Evolutionary conservation across 495 filamentous ascomycete genomes (phyloP).

Genomic region (Xylaria palmicola): DNA sequence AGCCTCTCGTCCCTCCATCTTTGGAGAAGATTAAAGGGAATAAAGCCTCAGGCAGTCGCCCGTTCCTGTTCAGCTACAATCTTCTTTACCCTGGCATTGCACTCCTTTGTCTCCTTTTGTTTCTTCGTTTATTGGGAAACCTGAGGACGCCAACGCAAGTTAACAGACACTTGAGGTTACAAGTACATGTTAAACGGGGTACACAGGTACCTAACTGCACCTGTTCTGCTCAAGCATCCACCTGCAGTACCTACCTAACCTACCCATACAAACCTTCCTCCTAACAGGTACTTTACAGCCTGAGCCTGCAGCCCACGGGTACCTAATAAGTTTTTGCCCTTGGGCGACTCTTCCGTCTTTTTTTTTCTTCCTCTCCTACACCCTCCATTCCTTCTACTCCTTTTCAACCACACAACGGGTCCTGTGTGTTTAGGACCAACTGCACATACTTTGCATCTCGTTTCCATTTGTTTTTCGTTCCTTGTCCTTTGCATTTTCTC

Average conservation of each 20-base stretch:
- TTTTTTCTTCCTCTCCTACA: conserved; percentile 8
- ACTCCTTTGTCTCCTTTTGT: neutral
- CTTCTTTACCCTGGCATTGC: neutral
- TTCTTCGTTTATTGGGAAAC: neutral
- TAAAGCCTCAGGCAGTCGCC: neutral
- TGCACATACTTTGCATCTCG: conserved; percentile 10
- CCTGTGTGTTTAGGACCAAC: conserved; percentile 17
- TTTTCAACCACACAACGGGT: conserved; percentile 9
- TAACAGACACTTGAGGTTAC: neutral
- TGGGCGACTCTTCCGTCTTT: conserved; percentile 11
- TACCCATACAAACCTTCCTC: no score
- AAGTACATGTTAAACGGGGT: neutral
- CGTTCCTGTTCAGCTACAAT: neutral
- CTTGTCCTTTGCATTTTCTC: conserved; percentile 30
- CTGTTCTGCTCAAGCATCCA: neutral
- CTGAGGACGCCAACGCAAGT: neutral
- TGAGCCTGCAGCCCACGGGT: conserved; percentile 34
- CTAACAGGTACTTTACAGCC: neutral
- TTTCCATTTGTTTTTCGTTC: conserved; percentile 13
- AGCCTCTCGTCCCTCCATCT: neutral
- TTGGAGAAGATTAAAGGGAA: neutral
- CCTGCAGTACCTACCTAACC: neutral
- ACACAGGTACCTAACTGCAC: neutral
- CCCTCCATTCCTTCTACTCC: conserved; percentile 5
- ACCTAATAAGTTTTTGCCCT: conserved; percentile 31